A percentile compares a stretch with the other conserved stretches of the same genome.
Evolutionary conservation across 176 grass and related monocot species (phyloP).

Genomic region (Bothriochloa decipiens): DNA sequence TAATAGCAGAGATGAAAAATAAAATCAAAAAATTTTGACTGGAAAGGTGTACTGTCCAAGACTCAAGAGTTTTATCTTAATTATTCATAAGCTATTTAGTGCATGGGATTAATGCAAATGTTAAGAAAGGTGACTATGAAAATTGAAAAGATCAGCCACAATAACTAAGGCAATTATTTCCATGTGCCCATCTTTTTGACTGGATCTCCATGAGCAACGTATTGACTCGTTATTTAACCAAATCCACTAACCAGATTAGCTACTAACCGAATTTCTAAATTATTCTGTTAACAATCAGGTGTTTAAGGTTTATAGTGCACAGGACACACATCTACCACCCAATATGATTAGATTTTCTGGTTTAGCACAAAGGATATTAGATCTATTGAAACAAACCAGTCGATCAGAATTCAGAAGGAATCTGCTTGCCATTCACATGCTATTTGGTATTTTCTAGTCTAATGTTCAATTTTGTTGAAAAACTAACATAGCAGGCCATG

Average conservation of each 20-base stretch:
- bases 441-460: slow-evolving; percentile 11
- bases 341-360: background rate
- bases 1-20: background rate
- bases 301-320: background rate
- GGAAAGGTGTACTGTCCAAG: background rate
- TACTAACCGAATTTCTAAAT: slow-evolving; percentile 9
- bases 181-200: background rate
- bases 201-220: slow-evolving; percentile 3
- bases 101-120: slow-evolving; percentile 7
- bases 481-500: background rate
- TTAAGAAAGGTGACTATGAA: slow-evolving; percentile 10
- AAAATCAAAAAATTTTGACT: background rate
- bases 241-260: slow-evolving; percentile 3
- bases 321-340: background rate
- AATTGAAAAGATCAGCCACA: slow-evolving; percentile 18
- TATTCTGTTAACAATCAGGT: background rate
- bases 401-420: too few species aligned
- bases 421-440: background rate
- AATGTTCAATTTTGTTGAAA: background rate
- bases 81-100: background rate
- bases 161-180: background rate
- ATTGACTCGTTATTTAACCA: background rate
- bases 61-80: slow-evolving; percentile 14
- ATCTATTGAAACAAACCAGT: too few species aligned
- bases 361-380: background rate